Evolutionary conservation across 352 stramenopile species (phyloP), one percentile per base, ranked within the genome.

Genomic region (Pythium folliculosum): DNA sequence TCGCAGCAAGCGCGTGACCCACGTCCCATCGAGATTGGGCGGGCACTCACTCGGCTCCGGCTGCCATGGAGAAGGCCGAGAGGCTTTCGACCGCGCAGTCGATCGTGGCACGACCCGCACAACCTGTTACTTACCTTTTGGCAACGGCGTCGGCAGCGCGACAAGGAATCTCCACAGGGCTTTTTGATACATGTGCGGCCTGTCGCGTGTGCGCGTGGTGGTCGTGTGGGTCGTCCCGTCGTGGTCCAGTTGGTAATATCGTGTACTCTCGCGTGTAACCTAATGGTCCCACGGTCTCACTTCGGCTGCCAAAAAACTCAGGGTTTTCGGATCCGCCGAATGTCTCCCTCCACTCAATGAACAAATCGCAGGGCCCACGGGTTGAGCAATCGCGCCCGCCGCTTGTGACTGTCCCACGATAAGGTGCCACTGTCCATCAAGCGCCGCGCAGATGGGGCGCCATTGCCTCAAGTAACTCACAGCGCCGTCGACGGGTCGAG

Each of bases 251-350:
- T 65, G 47, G 59, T 65, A 65, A 65, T 58, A 58, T 60, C 35
- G 23, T 65, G 59, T 51, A 48, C 59, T 30, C 47, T 65, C 59
- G 47, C 59, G 59, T 65, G 59, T 65, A 65, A 65, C 57, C n/a
- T 52, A 52, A 50, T 17, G 23, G 54, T 22, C 54, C 38, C 32
- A 60, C 37, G 12, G 25, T 64, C 19, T 5, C 43, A 23, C 37
- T n/a, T 19, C 10, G 35, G n/a, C 40, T 16, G 40, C 44, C 19
- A 27, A 50, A 50, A 44, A 64, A 64, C 57, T 64, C 57, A 64
- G 57, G 30, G 44, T 27, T 22, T 6, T 51, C 21, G 21, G 52
- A 48, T n/a, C 16, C 16, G 25, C 12, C 14, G 37, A 51, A 57
- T 53, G 47, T 58, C 48, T 65, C 48, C 47, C 16, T 40, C 30